Evolutionary conservation across 352 stramenopile genomes (phyloP), one percentile per base, ranked within the genome.

Genomic region (Pythium sukuiense): DNA sequence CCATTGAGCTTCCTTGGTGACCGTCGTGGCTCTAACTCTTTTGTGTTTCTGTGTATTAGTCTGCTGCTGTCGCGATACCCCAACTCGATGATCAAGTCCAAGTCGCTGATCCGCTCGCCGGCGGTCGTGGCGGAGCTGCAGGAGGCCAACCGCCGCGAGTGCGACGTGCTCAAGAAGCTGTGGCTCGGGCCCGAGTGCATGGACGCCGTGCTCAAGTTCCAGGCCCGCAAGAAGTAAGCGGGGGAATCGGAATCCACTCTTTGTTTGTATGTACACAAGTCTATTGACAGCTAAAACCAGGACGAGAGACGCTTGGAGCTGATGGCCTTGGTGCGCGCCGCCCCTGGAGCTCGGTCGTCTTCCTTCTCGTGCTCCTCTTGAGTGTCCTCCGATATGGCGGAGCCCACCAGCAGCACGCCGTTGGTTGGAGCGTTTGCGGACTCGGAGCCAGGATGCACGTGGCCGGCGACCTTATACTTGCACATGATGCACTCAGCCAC

Each of bases 131-230:
- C 82, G 30, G 73, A 89, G 60, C 67, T 90, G n/a, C 74, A 90
- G 45, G 74, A 77, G 35, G 64, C 71, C 13, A 90, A 90, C 61
- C 77, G 76, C 41, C 62, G 56, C 43, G 83, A 92, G 62, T 85
- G 76, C 59, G 67, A 85, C 57, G 82, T 80, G 49, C 81, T 92
- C 52, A 88, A 92, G 72, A 83, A 89, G 57, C 67, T 92, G 24
- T 92, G 83, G 83, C 65, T 92, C 46, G 71, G 76, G 8, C 66
- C 79, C 16, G 83, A 92, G 69, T 92, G 81, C 67, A 87, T 90
- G 76, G 81, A 90, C 65, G 83, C 81, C n/a, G 78, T 90, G 39
- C 64, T 86, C 43, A 92, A 90, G 69, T 92, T 92, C 69, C 74
- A 89, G 68, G 61, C 72, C n/a, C 74, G 83, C 53, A 92, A 90